Evolutionary conservation across 352 stramenopile species (phyloP).

Genomic region (Globisporangium apiculatum): DNA sequence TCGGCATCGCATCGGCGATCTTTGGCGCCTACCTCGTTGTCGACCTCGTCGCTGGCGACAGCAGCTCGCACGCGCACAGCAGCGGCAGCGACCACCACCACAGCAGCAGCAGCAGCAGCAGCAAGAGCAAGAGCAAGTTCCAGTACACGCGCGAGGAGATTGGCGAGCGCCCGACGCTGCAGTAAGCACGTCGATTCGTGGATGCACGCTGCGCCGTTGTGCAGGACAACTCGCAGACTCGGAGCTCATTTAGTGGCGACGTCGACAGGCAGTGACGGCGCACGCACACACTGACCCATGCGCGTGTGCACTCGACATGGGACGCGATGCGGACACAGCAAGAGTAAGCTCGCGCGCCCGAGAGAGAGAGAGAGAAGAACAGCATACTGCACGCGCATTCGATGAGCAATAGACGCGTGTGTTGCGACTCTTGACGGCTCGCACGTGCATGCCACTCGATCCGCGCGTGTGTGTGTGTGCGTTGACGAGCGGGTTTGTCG

Average conservation of each 20-base stretch:
- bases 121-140: constrained; percentile 37
- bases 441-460: no score
- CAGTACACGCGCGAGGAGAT: constrained; percentile 50
- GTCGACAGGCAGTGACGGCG: background rate
- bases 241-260: no score
- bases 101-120: constrained; percentile 13
- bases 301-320: background rate
- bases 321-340: background rate
- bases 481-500: no score
- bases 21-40: constrained; percentile 76
- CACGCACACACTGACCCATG: no score
- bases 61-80: constrained; percentile 22
- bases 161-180: constrained; percentile 47
- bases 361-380: background rate
- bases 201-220: no score
- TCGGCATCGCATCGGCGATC: constrained; percentile 69
- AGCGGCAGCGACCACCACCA: constrained; percentile 15
- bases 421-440: background rate
- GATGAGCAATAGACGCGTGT: background rate
- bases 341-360: background rate
- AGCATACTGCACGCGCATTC: background rate
- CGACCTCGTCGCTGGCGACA: constrained; percentile 46
- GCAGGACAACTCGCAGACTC: background rate
- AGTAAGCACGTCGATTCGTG: constrained; percentile 13
- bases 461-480: no score